A percentile compares a stretch with the other conserved stretches of the same genome.
phyloP scores from a whole-genome alignment of 192 early-diverging fungal species.

The Podila minutissima region DNA sequence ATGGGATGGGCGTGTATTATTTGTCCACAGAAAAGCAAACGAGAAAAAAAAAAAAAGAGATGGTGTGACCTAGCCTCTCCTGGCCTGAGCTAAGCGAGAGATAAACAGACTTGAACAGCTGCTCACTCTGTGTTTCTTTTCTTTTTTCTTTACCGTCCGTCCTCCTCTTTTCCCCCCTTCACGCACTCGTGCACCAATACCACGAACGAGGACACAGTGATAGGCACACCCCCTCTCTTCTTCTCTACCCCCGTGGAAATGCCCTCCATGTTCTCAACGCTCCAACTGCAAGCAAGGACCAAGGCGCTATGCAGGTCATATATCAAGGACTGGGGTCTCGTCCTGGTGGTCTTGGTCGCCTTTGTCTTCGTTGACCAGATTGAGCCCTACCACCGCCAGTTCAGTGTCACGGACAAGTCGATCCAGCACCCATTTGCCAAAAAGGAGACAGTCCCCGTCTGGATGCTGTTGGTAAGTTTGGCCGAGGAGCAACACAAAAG shows the following conservation, averaged over 20 bases:
- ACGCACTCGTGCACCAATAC: not conserved
- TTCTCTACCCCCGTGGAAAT: not conserved
- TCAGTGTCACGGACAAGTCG: constrained; percentile 76
- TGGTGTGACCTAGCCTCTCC: no score
- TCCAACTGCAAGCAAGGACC: constrained; percentile 21
- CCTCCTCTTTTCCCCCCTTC: not conserved
- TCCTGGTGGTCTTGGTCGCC: constrained; percentile 63
- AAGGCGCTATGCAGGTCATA: constrained; percentile 34
- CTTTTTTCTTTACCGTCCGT: not conserved
- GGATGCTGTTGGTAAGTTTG: constrained; percentile 39
- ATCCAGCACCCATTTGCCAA: constrained; percentile 71
- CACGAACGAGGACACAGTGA: no score
- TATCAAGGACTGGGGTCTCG: constrained; percentile 57
- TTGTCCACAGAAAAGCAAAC: no score
- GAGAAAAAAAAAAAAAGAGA: no score
- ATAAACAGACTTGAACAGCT: no score
- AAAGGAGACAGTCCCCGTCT: constrained; percentile 59
- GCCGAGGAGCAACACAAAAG: not conserved
- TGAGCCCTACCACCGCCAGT: constrained; percentile 79
- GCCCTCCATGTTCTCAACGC: constrained; percentile 9
- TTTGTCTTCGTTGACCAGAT: constrained; percentile 70
- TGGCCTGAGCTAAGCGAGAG: no score
- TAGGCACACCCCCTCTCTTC: not conserved
- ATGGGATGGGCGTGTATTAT: no score
- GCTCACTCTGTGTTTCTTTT: not conserved